Evolutionary conservation across 2,329 filamentous ascomycete species (phyloP).

Genomic region (Penicillium griseofulvum): DNA sequence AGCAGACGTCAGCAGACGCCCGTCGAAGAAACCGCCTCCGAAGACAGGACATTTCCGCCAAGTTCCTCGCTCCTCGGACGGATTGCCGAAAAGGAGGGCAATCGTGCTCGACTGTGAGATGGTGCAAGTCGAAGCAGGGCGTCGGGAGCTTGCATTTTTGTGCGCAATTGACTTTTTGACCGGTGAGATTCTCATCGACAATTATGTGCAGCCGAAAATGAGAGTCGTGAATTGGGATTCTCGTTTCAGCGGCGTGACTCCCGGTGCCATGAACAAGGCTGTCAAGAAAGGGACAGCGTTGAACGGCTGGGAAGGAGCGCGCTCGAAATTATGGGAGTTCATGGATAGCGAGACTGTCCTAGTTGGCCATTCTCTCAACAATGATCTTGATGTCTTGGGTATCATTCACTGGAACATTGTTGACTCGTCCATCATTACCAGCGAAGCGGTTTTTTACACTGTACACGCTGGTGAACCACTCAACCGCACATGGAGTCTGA

Average conservation of each 20-base stretch:
- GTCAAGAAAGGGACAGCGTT: constrained; percentile 32
- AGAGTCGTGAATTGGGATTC: constrained; percentile 40
- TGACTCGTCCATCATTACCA: constrained; percentile 46
- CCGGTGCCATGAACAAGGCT: constrained; percentile 32
- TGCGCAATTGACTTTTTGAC: constrained; percentile 48
- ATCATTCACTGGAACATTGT: constrained; percentile 46
- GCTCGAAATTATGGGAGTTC: constrained; percentile 42
- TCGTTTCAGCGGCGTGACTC: constrained; percentile 42
- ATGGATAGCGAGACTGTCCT: constrained; percentile 48
- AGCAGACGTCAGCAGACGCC: neutral
- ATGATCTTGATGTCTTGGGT: constrained; percentile 47
- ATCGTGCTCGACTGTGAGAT: constrained; percentile 53
- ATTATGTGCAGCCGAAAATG: constrained; percentile 39
- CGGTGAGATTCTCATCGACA: constrained; percentile 47
- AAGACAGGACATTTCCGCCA: constrained; percentile 4
- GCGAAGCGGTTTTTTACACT: constrained; percentile 28
- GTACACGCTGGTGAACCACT: neutral
- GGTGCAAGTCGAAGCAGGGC: constrained; percentile 37
- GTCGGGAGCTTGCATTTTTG: constrained; percentile 37
- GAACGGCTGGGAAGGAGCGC: constrained; percentile 45
- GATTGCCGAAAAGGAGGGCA: constrained; percentile 20
- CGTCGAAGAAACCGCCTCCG: neutral
- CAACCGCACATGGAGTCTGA: constrained; percentile 36
- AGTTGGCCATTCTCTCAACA: constrained; percentile 48
- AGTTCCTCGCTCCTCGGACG: neutral